Evolutionary conservation across 2,329 filamentous ascomycete species (phyloP).

Genomic region (Neofusicoccum ribis): DNA sequence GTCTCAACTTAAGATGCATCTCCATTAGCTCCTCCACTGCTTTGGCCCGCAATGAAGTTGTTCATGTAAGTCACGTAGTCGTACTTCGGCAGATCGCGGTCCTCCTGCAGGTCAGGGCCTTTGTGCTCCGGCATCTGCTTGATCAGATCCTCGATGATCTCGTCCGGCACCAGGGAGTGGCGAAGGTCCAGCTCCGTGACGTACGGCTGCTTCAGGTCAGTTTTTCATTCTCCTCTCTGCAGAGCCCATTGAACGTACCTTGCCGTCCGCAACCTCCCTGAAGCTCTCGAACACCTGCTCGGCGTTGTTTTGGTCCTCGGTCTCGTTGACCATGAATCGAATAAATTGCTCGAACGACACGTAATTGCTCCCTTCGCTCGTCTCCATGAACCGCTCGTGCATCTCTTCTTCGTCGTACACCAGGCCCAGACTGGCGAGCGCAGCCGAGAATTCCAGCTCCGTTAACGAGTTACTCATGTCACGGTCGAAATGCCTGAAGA

Average conservation of each 20-base stretch:
- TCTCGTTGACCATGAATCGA: slow-evolving; percentile 98
- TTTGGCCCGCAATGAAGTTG: slow-evolving; percentile 50
- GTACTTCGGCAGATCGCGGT: slow-evolving; percentile 81
- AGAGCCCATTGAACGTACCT: slow-evolving; percentile 50
- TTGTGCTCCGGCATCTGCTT: slow-evolving; percentile 81
- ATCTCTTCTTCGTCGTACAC: slow-evolving; percentile 98
- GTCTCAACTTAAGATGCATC: slow-evolving; percentile 8
- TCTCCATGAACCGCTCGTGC: slow-evolving; percentile 90
- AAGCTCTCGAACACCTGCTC: slow-evolving; percentile 99
- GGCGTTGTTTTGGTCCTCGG: slow-evolving; percentile 97
- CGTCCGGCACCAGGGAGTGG: slow-evolving; percentile 92
- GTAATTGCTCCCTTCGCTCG: slow-evolving; percentile 73
- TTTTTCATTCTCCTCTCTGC: neutral
- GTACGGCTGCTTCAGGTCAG: slow-evolving; percentile 62
- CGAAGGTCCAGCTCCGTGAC: slow-evolving; percentile 96
- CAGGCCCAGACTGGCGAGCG: slow-evolving; percentile 88
- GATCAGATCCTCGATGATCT: slow-evolving; percentile 90
- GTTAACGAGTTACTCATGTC: slow-evolving; percentile 87
- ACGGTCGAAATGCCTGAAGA: slow-evolving; percentile 96
- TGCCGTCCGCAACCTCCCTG: slow-evolving; percentile 94
- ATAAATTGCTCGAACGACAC: slow-evolving; percentile 99
- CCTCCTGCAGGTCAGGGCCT: slow-evolving; percentile 82
- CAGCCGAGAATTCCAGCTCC: slow-evolving; percentile 94
- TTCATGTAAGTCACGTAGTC: slow-evolving; percentile 99
- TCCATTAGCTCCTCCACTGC: slow-evolving; percentile 24